These are phyloP conservation scores for Aphanomyces cochlioides DNA, from an alignment of 352 stramenopile species.

Conservation along the genomic window DNA sequence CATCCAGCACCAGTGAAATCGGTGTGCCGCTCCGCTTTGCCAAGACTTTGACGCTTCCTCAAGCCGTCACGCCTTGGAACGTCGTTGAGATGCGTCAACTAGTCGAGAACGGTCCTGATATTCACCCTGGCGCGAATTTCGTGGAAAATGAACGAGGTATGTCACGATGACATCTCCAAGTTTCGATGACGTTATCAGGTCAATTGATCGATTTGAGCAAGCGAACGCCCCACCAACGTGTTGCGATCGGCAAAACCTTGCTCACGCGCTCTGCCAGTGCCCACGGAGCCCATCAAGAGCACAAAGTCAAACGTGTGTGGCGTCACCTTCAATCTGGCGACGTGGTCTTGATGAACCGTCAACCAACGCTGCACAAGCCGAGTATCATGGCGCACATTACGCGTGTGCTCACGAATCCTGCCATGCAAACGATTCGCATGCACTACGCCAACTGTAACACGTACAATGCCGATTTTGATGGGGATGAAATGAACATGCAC, in stretches of 20 bases:
- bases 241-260: slow-evolving; percentile 95
- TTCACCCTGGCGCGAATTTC: slow-evolving; percentile 97
- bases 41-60: slow-evolving; percentile 96
- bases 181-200: slow-evolving; percentile 41
- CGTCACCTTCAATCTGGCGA: slow-evolving; percentile 97
- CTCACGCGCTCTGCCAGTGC: slow-evolving; percentile 85
- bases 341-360: slow-evolving; percentile 98
- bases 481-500: slow-evolving; percentile 99
- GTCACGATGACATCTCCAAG: background rate
- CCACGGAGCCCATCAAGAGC: slow-evolving; percentile 65
- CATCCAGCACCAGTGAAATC: slow-evolving; percentile 97
- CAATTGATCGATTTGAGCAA: slow-evolving; percentile 93
- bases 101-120: slow-evolving; percentile 93
- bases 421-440: slow-evolving; percentile 99
- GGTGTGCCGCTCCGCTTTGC: slow-evolving; percentile 98
- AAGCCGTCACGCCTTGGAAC: slow-evolving; percentile 98
- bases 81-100: slow-evolving; percentile 95
- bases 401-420: slow-evolving; percentile 94
- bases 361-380: slow-evolving; percentile 99
- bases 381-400: slow-evolving; percentile 99
- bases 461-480: slow-evolving; percentile 99
- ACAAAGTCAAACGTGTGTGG: slow-evolving; percentile 94
- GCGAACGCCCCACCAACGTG: slow-evolving; percentile 89
- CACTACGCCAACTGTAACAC: slow-evolving; percentile 99
- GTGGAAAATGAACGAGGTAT: slow-evolving; percentile 90